Conservation (phyloP, 2,329 filamentous ascomycete species). For the Trichoderma sp. region DNA sequence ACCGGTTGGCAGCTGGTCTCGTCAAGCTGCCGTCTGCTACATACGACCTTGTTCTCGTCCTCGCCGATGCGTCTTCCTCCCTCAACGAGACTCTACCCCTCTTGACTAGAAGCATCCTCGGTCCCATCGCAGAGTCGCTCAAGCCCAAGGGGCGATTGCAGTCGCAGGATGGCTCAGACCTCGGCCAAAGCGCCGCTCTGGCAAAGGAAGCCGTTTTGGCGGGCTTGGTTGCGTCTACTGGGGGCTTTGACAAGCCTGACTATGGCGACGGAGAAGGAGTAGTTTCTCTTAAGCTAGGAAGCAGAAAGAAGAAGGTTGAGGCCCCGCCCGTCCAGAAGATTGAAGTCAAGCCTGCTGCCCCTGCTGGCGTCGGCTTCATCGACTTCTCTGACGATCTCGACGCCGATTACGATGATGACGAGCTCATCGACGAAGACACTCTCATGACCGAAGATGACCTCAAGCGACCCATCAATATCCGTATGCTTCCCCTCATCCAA, state of each 20-base stretch:
- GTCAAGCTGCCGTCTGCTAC: conserved; percentile 71
- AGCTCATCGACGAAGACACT: conserved; percentile 86
- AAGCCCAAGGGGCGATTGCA: conserved; percentile 18
- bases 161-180: conserved; percentile 11
- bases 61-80: conserved; percentile 58
- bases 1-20: conserved; percentile 79
- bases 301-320: conserved; percentile 37
- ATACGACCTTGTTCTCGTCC: conserved; percentile 82
- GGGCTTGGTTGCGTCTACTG: conserved; percentile 63
- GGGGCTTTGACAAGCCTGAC: conserved; percentile 73
- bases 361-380: conserved; percentile 64
- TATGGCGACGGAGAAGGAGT: conserved; percentile 51
- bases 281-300: conserved; percentile 46
- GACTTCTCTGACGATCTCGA: conserved; percentile 58
- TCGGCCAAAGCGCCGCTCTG: background rate
- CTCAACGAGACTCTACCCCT: conserved; percentile 58
- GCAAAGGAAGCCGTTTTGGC: conserved; percentile 77
- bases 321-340: conserved; percentile 33
- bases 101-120: conserved; percentile 49
- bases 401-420: conserved; percentile 63
- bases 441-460: conserved; percentile 84
- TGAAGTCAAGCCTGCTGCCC: conserved; percentile 38
- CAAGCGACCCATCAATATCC: conserved; percentile 71
- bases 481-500: conserved; percentile 54
- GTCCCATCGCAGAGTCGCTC: conserved; percentile 16